Percentiles rank a stretch among this genome's conserved stretches.
These are phyloP conservation scores for Diplodia corticola DNA, from an alignment of 2,329 filamentous ascomycete species.

Conservation along the genomic window DNA sequence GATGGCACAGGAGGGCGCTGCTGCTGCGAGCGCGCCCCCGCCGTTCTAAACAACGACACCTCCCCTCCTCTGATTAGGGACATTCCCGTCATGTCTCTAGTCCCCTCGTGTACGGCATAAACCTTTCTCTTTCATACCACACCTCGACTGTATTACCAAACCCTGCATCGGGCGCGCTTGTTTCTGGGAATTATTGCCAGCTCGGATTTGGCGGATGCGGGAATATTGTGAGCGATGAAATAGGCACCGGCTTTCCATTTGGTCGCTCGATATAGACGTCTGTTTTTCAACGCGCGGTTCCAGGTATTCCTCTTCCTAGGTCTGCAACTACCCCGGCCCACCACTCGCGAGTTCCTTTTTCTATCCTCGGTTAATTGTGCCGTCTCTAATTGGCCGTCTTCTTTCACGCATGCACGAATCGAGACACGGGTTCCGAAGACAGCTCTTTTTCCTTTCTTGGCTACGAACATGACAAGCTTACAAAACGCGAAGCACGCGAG, in stretches of 20 bases:
- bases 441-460: constrained; percentile 11
- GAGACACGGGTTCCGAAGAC: constrained; percentile 8
- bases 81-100: neutral
- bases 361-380: constrained; percentile 12
- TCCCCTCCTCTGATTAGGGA: neutral
- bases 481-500: constrained; percentile 10
- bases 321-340: neutral
- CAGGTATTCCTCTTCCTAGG: constrained; percentile 4
- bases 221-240: constrained; percentile 20
- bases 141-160: constrained; percentile 20
- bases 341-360: neutral
- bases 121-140: constrained; percentile 11
- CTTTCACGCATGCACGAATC: neutral
- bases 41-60: constrained; percentile 40
- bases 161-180: constrained; percentile 21
- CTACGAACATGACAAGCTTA: neutral
- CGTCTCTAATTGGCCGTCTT: constrained; percentile 4
- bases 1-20: constrained; percentile 41
- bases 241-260: neutral
- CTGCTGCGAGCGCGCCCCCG: constrained; percentile 36
- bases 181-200: neutral
- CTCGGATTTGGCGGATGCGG: constrained; percentile 15
- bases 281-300: constrained; percentile 4
- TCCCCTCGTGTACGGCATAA: constrained; percentile 13
- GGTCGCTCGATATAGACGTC: constrained; percentile 13